Base-by-base conservation (phyloP, 495 filamentous ascomycete species). In the Penicillium antarcticum region DNA sequence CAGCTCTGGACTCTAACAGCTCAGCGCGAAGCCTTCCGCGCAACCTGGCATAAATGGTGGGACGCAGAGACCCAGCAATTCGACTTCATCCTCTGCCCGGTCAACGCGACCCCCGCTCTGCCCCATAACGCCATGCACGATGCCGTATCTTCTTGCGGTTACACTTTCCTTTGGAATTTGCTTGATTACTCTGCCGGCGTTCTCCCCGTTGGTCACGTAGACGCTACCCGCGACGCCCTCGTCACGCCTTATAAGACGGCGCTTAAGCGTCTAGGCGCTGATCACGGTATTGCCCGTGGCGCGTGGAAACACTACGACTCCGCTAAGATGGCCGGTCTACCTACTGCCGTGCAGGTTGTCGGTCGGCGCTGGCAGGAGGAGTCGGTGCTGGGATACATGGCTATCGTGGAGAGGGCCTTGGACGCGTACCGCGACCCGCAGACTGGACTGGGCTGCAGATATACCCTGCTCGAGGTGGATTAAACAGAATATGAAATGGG, bases 121-220 rank as follows among this genome's bases (percentile, higher is more conserved):
- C 92, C 91, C 1, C 89, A 92, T 64, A 81, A 85, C 37, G 92
- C 84, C 5, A 96, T 96, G 90, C 82, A 82, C 54, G 81, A 89
- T 51, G 90, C 89, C 0, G 88, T 96, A 35, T 87, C 85, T 47
- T 88, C 84, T 35, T 98, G 94, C 60, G 92, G 91, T 3, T 97
- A 98, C 66, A 97, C 92, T 0, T 96, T 98, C 64, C 72, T 98
- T 47, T 98, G 92, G 77, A 98, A 97, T 60, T 49, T 97, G 76
- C 77, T 97, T 11, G 94, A 98, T 66, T 97, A 97, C 67, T 81
- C 88, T 0, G 80, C 82, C 14, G 92, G 94, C 35, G 84, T 97
- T 21, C 54, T 98, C 32, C 92, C 94, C 0, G 83, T 97, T 3
- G 94, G 89, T 1, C 87, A 89, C 29, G 94, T 97, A 9, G 86